phyloP scores from a whole-genome alignment of 2,329 filamentous ascomycete genomes.

The Madurella mycetomatis region DNA sequence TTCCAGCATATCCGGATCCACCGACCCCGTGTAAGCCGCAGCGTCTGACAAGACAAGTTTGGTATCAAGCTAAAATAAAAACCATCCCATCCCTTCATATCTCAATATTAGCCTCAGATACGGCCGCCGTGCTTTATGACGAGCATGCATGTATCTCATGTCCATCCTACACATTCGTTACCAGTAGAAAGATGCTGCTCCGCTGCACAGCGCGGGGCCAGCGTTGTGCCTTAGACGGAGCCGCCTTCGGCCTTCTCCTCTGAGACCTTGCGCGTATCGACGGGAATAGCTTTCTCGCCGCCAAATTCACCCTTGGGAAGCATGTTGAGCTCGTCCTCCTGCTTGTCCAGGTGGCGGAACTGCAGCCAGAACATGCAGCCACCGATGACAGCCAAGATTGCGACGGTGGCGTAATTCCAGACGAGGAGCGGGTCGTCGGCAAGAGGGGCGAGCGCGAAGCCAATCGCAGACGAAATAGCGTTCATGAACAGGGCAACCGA shows the following conservation, averaged over 20 bases:
- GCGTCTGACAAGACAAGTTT: not conserved
- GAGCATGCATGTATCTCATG: not conserved
- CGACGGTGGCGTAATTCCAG: conserved; percentile 69
- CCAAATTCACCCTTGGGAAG: conserved; percentile 27
- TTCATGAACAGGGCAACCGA: conserved; percentile 65
- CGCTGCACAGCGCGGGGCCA: no score
- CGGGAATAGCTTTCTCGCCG: not conserved
- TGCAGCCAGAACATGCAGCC: conserved; percentile 66
- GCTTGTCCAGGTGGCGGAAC: conserved; percentile 53
- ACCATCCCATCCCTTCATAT: not conserved
- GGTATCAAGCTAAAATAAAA: not conserved
- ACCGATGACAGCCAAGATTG: conserved; percentile 58
- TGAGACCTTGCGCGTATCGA: not conserved
- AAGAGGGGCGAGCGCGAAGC: conserved; percentile 49
- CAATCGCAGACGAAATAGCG: conserved; percentile 63
- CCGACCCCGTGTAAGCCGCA: not conserved
- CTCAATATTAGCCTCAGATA: not conserved
- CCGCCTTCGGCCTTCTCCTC: not conserved
- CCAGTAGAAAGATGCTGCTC: not conserved
- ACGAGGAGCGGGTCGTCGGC: conserved; percentile 60
- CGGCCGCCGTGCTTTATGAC: not conserved
- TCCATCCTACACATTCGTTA: not conserved
- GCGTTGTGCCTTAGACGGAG: not conserved
- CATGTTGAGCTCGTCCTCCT: conserved; percentile 62
- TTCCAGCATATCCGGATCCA: not conserved